These are phyloP conservation scores for Trichoderma sp. DNA, from an alignment of 2,329 filamentous ascomycete genomes.

Conservation along the genomic window DNA sequence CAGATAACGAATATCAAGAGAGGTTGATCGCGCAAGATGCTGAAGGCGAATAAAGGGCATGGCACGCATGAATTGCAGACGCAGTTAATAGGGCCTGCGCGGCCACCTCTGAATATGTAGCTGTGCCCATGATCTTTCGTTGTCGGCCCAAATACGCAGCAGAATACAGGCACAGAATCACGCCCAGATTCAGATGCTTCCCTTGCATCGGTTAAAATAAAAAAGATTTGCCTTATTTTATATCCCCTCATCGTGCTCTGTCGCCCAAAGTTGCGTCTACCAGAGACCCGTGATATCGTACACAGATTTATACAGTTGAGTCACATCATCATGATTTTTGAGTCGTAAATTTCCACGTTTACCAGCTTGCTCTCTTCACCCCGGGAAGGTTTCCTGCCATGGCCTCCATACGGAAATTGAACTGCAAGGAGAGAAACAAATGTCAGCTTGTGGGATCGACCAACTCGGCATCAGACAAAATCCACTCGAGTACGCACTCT, in stretches of 20 bases:
- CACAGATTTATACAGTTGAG: conserved; percentile 8
- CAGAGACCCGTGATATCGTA: conserved; percentile 3
- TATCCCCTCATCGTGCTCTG: background rate
- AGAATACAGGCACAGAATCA: background rate
- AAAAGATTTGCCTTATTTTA: background rate
- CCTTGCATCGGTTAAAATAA: background rate
- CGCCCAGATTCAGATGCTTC: background rate
- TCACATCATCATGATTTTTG: conserved; percentile 1
- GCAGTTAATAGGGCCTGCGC: background rate
- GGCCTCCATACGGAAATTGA: conserved; percentile 87
- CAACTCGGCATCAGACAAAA: background rate
- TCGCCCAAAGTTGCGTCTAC: background rate
- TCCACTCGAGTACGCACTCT: conserved; percentile 53
- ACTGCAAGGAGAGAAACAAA: conserved; percentile 54
- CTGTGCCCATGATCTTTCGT: background rate
- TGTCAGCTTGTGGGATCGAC: background rate
- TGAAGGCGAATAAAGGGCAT: background rate
- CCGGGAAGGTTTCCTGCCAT: conserved; percentile 81
- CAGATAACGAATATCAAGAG: background rate
- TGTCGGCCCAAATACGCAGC: background rate
- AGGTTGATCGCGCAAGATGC: background rate
- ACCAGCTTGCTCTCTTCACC: conserved; percentile 97
- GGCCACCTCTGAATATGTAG: background rate
- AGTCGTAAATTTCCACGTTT: conserved; percentile 33
- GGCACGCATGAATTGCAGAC: background rate